Conservation (phyloP, 371 early-diverging fungal genomes). For the Rhizomucor miehei region DNA sequence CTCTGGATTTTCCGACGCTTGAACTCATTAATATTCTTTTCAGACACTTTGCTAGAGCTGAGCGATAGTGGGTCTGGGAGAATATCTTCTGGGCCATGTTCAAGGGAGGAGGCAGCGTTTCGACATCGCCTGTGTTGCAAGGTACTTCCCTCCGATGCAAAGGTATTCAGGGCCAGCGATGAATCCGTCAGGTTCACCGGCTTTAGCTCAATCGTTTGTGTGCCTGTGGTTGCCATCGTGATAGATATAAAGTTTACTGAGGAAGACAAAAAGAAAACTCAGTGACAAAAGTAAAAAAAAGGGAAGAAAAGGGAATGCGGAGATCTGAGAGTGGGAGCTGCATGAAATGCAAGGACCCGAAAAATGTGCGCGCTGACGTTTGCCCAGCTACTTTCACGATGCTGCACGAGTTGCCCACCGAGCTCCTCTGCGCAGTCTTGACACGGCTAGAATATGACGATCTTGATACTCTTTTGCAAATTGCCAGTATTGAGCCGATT, state of each 20-base stretch:
- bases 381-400: constrained; percentile 5
- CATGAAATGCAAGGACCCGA: background rate
- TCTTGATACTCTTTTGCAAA: constrained; percentile 14
- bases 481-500: constrained; percentile 8
- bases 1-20: constrained; percentile 34
- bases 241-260: background rate
- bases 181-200: background rate
- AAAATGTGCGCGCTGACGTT: background rate
- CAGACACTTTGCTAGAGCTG: constrained; percentile 16
- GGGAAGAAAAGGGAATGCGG: background rate
- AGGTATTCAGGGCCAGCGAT: background rate
- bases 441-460: constrained; percentile 28
- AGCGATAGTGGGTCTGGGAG: constrained; percentile 23
- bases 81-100: constrained; percentile 2
- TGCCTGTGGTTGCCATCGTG: constrained; percentile 5
- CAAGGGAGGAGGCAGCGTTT: constrained; percentile 1
- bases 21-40: constrained; percentile 22
- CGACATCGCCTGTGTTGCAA: constrained; percentile 4
- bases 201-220: constrained; percentile 7
- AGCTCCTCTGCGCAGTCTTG: constrained; percentile 31
- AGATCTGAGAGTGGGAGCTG: background rate
- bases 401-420: constrained; percentile 33
- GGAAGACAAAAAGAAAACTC: constrained; percentile 6
- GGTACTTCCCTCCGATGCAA: background rate
- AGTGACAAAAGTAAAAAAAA: background rate